A percentile compares a stretch with the other conserved stretches of the same genome.
Evolutionary conservation across 164 flowering plant genomes (phyloP).

Genomic region (Liquidambar formosana): DNA sequence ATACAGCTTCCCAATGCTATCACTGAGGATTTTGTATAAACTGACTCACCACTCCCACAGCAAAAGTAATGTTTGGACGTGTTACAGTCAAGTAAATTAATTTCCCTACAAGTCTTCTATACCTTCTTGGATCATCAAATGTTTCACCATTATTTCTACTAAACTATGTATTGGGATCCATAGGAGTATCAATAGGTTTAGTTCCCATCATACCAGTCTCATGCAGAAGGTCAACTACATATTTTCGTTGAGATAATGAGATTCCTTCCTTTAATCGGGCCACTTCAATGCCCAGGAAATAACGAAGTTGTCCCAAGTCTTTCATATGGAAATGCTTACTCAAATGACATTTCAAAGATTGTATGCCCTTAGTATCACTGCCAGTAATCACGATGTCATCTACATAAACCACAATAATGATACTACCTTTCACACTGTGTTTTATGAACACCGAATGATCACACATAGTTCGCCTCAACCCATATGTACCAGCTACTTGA

Average conservation of each 20-base stretch:
- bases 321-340: not conserved
- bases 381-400: conserved; percentile 2
- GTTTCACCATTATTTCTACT: not conserved
- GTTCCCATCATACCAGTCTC: not conserved
- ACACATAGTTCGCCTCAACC: not conserved
- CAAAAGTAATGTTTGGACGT: too few relatives aligned
- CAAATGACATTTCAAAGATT: not conserved
- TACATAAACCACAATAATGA: not conserved
- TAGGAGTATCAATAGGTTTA: not conserved
- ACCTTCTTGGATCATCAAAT: not conserved
- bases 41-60: too few relatives aligned
- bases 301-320: not conserved
- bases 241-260: not conserved
- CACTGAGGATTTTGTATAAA: too few relatives aligned
- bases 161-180: not conserved
- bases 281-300: conserved; percentile 1
- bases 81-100: too few relatives aligned
- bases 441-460: not conserved
- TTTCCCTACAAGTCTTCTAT: not conserved
- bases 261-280: not conserved
- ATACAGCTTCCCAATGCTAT: too few relatives aligned
- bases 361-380: not conserved
- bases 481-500: not conserved
- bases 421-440: not conserved
- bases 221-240: not conserved